phyloP scores from a whole-genome alignment of 495 filamentous ascomycete genomes.

The Mycothermus thermophilus region DNA sequence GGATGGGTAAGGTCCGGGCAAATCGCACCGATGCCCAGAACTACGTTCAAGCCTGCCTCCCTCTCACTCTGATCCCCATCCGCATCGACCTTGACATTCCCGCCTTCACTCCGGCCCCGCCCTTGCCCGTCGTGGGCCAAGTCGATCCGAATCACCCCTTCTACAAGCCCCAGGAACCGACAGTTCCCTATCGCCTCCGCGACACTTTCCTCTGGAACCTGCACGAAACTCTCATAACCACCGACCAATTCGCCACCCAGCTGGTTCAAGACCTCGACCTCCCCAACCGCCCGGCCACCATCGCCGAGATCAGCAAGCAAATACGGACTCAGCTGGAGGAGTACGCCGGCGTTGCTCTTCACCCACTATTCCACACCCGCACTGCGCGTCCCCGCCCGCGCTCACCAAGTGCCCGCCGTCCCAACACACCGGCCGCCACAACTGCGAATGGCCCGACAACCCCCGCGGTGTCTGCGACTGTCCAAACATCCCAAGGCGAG shows the following conservation, averaged over 20 bases:
- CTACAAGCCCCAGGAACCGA: conserved; percentile 63
- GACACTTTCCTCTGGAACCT: conserved; percentile 97
- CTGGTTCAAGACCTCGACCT: conserved; percentile 92
- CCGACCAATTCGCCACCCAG: conserved; percentile 82
- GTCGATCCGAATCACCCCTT: conserved; percentile 44
- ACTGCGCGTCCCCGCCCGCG: conserved; percentile 24
- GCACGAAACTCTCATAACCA: conserved; percentile 85
- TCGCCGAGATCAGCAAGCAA: conserved; percentile 73
- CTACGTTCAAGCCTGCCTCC: conserved; percentile 70
- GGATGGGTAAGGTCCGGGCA: conserved; percentile 64
- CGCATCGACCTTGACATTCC: conserved; percentile 89
- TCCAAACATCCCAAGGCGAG: conserved; percentile 15
- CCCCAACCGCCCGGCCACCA: conserved; percentile 52
- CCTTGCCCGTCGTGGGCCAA: conserved; percentile 53
- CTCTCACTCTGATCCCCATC: conserved; percentile 85
- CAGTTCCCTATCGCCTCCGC: conserved; percentile 73
- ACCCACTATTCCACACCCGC: conserved; percentile 71
- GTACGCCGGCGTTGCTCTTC: conserved; percentile 85
- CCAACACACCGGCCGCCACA: conserved; percentile 34
- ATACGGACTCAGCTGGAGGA: conserved; percentile 93
- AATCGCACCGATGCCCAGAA: conserved; percentile 55
- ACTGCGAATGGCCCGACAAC: conserved; percentile 30
- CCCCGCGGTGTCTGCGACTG: conserved; percentile 3
- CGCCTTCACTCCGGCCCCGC: conserved; percentile 56
- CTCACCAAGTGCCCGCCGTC: conserved; percentile 4